Percentiles rank a stretch among this genome's conserved stretches.
These are phyloP conservation scores for Solanum corneliomulleri DNA, from an alignment of 257 asterid species.

Conservation along the genomic window DNA sequence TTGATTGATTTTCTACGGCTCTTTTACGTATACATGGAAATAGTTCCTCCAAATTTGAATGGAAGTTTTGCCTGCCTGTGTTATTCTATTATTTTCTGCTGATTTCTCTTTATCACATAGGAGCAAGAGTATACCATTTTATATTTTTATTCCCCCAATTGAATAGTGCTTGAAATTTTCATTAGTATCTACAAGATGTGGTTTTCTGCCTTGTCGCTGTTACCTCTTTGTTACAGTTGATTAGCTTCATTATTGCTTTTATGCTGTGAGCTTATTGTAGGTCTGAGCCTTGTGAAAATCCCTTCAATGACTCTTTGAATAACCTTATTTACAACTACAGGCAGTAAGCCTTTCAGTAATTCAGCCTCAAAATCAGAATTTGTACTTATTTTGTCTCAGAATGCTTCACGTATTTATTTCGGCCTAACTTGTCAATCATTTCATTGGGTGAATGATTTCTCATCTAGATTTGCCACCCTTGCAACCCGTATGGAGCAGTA, in stretches of 20 bases:
- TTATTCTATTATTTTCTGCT: neutral
- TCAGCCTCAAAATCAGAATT: neutral
- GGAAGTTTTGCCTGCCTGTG: neutral
- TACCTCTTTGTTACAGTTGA: neutral
- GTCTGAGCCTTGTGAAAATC: neutral
- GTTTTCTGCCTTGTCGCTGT: neutral
- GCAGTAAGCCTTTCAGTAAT: neutral
- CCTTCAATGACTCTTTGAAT: neutral
- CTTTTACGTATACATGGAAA: neutral
- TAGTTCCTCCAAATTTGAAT: neutral
- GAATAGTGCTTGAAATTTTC: neutral
- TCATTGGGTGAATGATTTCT: neutral
- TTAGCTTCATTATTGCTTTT: neutral
- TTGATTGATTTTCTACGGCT: neutral
- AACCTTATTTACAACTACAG: neutral
- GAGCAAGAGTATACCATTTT: neutral
- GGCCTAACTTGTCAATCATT: neutral
- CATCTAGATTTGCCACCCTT: conserved; percentile 70
- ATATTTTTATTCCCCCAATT: neutral
- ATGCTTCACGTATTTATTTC: neutral
- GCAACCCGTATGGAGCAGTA: conserved; percentile 99
- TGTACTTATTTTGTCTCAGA: neutral
- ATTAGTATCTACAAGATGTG: neutral
- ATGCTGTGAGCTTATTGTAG: neutral
- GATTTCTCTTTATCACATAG: neutral